Evolutionary conservation across 192 early-diverging fungal genomes (phyloP), one percentile per base, ranked within the genome.

Genomic region (Coemansia sp.): DNA sequence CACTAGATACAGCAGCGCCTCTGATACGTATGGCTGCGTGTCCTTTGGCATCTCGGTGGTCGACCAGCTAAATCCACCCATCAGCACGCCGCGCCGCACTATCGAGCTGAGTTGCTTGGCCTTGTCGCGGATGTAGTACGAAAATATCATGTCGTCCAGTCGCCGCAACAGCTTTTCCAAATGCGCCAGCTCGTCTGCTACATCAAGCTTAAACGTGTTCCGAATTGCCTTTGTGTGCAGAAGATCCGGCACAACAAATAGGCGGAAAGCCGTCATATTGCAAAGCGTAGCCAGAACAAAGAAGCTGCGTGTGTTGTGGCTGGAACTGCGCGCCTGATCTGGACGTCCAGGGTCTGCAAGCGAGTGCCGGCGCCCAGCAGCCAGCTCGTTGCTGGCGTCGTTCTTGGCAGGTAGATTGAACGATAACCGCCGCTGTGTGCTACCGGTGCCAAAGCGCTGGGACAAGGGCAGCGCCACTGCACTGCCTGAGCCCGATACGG

Each of bases 11-110:
- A 95, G 83, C 60, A 98, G 69, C 32, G 93, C 89, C 62, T 95
- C 91, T 29, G 89, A 90, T 32, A 92, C 89, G 78, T 94, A 94
- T 5, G 93, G 85, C 57, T 95, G 90, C 7, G 95, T 91, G 64
- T 94, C 93, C 88, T 73, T 86, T 82, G 51, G 94, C 89, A 54
- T 83, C 81, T 49, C 89, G 63, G 56, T 84, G 9, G 85, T 87
- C 11, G 82, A 82, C 94, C 94, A 98, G 64, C 95, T 93, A 41
- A 95, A 85, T 21, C 95, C 95, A 51, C 88, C 90, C 59, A 86
- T 87, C 35, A 97, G 78, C 60, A 98, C 91, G 51, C 94, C 94
- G 25, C 84, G 83, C 15, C 78, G 84, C 17, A 97, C 86, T 53
- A 98, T 85, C 23, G 84, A 76, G 54, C 79, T 85, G 3, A 97